Conservation (phyloP, 495 filamentous ascomycete species). For the Hyphodiscus hymeniophilus region DNA sequence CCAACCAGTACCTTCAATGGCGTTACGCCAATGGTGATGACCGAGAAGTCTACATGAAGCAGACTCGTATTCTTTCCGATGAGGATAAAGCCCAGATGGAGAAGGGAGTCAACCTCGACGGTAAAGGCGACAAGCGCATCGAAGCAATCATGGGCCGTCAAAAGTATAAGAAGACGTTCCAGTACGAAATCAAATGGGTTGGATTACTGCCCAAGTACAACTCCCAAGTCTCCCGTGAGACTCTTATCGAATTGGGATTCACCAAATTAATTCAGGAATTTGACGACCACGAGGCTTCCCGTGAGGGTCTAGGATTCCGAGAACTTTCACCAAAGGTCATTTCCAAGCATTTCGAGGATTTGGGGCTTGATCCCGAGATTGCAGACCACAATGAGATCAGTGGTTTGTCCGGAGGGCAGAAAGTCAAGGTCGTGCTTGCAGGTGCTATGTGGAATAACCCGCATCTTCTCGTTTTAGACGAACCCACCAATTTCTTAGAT, state of each 20-base stretch:
- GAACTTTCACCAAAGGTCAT: constrained; percentile 87
- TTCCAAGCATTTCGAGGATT: constrained; percentile 94
- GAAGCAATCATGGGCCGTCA: constrained; percentile 91
- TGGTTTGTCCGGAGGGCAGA: constrained; percentile 95
- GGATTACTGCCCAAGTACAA: constrained; percentile 86
- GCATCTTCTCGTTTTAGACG: constrained; percentile 93
- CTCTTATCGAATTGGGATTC: constrained; percentile 75
- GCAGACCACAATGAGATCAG: constrained; percentile 98
- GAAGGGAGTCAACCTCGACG: constrained; percentile 78
- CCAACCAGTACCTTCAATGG: constrained; percentile 98
- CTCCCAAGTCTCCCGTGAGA: constrained; percentile 87
- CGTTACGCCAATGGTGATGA: constrained; percentile 95
- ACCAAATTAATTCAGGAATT: constrained; percentile 94
- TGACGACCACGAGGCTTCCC: constrained; percentile 94
- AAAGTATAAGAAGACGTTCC: constrained; percentile 98
- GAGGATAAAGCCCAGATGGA: constrained; percentile 87
- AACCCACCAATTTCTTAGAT: constrained; percentile 98
- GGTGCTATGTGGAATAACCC: constrained; percentile 99
- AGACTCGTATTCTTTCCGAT: constrained; percentile 81
- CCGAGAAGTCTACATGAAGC: constrained; percentile 94
- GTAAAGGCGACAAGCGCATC: constrained; percentile 66
- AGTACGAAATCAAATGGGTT: constrained; percentile 97
- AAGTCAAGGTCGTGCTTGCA: constrained; percentile 98
- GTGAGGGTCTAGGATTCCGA: constrained; percentile 94
- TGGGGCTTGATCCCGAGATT: constrained; percentile 93